phyloP scores from a whole-genome alignment of 257 asterid genomes.

The Jasminum sambac region DNA sequence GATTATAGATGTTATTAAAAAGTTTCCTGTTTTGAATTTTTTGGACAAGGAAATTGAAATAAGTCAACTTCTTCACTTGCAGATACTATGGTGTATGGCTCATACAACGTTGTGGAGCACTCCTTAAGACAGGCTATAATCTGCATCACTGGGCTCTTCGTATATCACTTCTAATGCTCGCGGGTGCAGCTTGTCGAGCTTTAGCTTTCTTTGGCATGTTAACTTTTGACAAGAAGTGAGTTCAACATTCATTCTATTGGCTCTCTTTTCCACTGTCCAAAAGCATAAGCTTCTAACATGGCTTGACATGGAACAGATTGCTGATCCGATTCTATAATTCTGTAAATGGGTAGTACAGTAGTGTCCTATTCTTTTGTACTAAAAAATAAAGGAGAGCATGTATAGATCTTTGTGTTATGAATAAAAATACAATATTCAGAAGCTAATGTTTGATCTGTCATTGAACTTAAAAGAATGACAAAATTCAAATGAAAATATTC shows the following conservation, averaged over 20 bases:
- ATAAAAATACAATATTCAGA: not conserved
- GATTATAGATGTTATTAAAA: not conserved
- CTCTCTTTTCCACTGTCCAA: not conserved
- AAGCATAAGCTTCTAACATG: conserved; percentile 1
- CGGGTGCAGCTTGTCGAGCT: conserved; percentile 50
- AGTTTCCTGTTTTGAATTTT: not conserved
- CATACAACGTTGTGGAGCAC: conserved; percentile 62
- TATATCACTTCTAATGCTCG: conserved; percentile 48
- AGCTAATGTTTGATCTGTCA: not conserved
- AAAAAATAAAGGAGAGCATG: not conserved
- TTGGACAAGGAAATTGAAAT: not conserved
- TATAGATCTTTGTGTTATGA: not conserved
- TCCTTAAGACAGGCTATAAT: conserved; percentile 39
- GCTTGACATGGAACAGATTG: conserved; percentile 1
- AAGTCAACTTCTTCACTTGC: conserved; percentile 16
- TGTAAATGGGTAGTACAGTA: not conserved
- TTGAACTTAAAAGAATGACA: not conserved
- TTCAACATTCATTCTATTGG: not conserved
- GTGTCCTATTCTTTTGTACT: not conserved
- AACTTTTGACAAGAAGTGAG: conserved; percentile 41
- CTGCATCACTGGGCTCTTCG: conserved; percentile 45
- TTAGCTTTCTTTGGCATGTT: conserved; percentile 58
- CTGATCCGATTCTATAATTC: not conserved
- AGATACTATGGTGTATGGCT: conserved; percentile 63
- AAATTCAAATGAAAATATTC: not conserved